Evolutionary conservation across 2,329 filamentous ascomycete species (phyloP).

Genomic region (Alternaria tenuissima): DNA sequence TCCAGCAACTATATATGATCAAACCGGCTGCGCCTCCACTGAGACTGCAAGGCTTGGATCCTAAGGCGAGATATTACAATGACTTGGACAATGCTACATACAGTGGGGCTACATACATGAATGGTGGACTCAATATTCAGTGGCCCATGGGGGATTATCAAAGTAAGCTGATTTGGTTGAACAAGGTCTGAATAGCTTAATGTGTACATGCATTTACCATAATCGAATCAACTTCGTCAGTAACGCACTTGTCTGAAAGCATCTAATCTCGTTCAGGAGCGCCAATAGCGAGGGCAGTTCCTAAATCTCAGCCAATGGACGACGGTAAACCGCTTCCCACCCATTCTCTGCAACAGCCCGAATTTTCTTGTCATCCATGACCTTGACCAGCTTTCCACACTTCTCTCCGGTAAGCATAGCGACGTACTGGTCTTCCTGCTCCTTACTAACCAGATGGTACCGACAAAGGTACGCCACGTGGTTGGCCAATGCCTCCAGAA

Average conservation of each 20-base stretch:
- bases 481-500: conserved; percentile 11
- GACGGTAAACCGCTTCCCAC: conserved; percentile 1
- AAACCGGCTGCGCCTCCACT: conserved; percentile 65
- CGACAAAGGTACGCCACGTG: conserved; percentile 8
- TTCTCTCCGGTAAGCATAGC: conserved; percentile 1
- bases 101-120: conserved; percentile 69
- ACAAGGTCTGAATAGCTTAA: conserved; percentile 45
- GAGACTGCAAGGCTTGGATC: conserved; percentile 65
- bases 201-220: background rate
- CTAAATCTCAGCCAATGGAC: background rate
- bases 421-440: background rate
- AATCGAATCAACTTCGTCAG: background rate
- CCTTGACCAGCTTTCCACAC: background rate
- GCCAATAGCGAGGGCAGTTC: background rate
- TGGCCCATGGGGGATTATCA: conserved; percentile 63
- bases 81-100: conserved; percentile 62
- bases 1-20: conserved; percentile 63
- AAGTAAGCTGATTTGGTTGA: conserved; percentile 65
- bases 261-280: background rate
- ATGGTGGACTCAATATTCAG: conserved; percentile 64
- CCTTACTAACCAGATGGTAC: conserved; percentile 3
- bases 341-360: background rate
- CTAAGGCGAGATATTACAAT: conserved; percentile 60
- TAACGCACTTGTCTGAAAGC: background rate
- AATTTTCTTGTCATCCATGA: conserved; percentile 6